Conservation (phyloP, 2,329 filamentous ascomycete genomes). For the Periconia sp. region DNA sequence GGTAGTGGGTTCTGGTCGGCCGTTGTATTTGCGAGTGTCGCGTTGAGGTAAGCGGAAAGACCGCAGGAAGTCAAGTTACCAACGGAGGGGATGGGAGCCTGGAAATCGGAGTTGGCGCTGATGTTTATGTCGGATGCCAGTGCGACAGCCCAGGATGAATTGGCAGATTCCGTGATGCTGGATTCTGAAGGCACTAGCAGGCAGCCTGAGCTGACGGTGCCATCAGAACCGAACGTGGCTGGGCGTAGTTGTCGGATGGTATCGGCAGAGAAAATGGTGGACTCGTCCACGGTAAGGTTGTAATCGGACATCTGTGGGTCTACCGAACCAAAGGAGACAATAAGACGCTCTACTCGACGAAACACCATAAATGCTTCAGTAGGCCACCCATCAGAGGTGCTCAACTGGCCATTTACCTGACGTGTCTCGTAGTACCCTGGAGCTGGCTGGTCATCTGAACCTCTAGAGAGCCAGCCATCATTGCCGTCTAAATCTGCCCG, state of each 20-base stretch:
- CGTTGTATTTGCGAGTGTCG: slow-evolving; percentile 54
- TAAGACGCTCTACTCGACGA: slow-evolving; percentile 53
- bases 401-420: slow-evolving; percentile 41
- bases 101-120: slow-evolving; percentile 24
- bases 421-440: slow-evolving; percentile 55
- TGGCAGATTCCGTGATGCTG: slow-evolving; percentile 49
- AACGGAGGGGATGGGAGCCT: slow-evolving; percentile 26
- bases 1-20: slow-evolving; percentile 51
- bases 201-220: slow-evolving; percentile 55
- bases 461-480: slow-evolving; percentile 53
- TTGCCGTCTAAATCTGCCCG: slow-evolving; percentile 59
- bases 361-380: slow-evolving; percentile 62
- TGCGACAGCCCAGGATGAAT: slow-evolving; percentile 48
- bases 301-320: slow-evolving; percentile 61
- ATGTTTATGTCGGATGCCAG: slow-evolving; percentile 18
- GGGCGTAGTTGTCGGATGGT: slow-evolving; percentile 27
- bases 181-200: slow-evolving; percentile 51
- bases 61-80: slow-evolving; percentile 58
- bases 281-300: slow-evolving; percentile 54
- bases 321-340: slow-evolving; percentile 58
- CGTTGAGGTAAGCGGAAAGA: slow-evolving; percentile 61
- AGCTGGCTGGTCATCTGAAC: slow-evolving; percentile 47
- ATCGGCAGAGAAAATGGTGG: slow-evolving; percentile 57
- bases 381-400: slow-evolving; percentile 65
- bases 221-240: slow-evolving; percentile 42